Evolutionary conservation across 768 basidiomycete genomes (phyloP).

Genomic region (Pisolithus marmoratus): DNA sequence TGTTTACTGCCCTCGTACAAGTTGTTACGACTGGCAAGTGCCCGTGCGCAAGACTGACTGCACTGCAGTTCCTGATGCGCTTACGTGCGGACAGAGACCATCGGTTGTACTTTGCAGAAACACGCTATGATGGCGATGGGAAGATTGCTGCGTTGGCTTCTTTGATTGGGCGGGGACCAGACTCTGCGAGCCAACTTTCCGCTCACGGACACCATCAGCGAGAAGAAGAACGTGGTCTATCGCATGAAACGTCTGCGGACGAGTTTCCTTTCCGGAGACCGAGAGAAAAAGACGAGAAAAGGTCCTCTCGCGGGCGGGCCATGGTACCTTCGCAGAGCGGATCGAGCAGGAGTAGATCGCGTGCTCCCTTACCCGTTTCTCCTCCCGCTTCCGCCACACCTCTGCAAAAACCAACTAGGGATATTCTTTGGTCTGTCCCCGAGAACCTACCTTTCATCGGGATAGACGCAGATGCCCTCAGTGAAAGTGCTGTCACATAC

Average conservation of each 20-base stretch:
- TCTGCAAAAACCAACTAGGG: slow-evolving; percentile 31
- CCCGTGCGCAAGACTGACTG: slow-evolving; percentile 56
- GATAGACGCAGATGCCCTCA: slow-evolving; percentile 53
- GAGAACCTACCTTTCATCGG: slow-evolving; percentile 57
- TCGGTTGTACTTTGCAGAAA: slow-evolving; percentile 62
- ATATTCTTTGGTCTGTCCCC: slow-evolving; percentile 63
- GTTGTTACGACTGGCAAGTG: slow-evolving; percentile 44
- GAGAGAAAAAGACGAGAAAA: slow-evolving; percentile 47
- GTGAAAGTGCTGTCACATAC: slow-evolving; percentile 63
- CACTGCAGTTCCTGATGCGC: slow-evolving; percentile 84
- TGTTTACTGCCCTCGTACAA: slow-evolving; percentile 49
- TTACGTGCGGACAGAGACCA: slow-evolving; percentile 90
- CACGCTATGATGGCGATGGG: slow-evolving; percentile 50
- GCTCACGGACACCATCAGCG: neutral
- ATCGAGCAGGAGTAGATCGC: slow-evolving; percentile 58
- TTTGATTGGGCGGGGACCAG: slow-evolving; percentile 51
- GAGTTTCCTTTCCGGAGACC: slow-evolving; percentile 36
- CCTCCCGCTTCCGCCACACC: slow-evolving; percentile 18
- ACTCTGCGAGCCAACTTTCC: slow-evolving; percentile 9
- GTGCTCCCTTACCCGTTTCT: slow-evolving; percentile 36
- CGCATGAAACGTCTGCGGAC: slow-evolving; percentile 19
- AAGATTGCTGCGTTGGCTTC: slow-evolving; percentile 54
- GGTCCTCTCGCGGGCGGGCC: slow-evolving; percentile 47
- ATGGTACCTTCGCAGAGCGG: slow-evolving; percentile 39
- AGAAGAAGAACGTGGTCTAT: slow-evolving; percentile 22